Evolutionary conservation across 169 alveolate genomes (phyloP).

Genomic region (Babesia microti): DNA sequence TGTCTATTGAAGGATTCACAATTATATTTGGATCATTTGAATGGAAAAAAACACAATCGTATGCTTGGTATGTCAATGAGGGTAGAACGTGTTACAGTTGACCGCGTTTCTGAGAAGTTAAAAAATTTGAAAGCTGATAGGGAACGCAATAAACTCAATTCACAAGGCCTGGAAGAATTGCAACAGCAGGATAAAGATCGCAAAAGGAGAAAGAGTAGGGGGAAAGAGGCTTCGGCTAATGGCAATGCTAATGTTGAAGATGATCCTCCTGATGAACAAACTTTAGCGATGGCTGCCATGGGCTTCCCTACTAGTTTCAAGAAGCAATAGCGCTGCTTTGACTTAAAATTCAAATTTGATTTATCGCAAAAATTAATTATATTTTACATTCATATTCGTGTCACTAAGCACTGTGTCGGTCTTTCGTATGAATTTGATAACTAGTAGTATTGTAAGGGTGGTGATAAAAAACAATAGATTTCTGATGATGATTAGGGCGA

Average conservation of each 20-base stretch:
- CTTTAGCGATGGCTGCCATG: too few relatives aligned
- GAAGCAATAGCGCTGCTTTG: background rate
- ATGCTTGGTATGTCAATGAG: slow-evolving; percentile 85
- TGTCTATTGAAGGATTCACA: slow-evolving; percentile 74
- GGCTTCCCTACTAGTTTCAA: slow-evolving; percentile 1
- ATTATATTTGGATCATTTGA: slow-evolving; percentile 81
- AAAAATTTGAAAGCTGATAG: slow-evolving; percentile 42
- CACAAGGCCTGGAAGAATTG: slow-evolving; percentile 16
- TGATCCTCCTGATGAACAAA: too few relatives aligned
- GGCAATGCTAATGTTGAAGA: too few relatives aligned
- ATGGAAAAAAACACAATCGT: slow-evolving; percentile 83
- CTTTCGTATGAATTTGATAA: slow-evolving; percentile 19
- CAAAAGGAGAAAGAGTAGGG: slow-evolving; percentile 16
- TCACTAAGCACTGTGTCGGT: slow-evolving; percentile 25
- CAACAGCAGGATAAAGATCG: slow-evolving; percentile 39
- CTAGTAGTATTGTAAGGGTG: slow-evolving; percentile 11
- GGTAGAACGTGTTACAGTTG: slow-evolving; percentile 74
- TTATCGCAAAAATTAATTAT: too few relatives aligned
- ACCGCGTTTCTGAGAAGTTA: slow-evolving; percentile 66
- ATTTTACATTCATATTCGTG: background rate
- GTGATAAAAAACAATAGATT: too few relatives aligned
- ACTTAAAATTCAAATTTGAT: too few relatives aligned
- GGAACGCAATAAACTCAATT: slow-evolving; percentile 13
- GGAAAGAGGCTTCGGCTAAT: slow-evolving; percentile 16
- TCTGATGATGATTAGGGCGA: too few relatives aligned